Conservation (phyloP, 495 filamentous ascomycete species). For the Parathielavia appendiculata region DNA sequence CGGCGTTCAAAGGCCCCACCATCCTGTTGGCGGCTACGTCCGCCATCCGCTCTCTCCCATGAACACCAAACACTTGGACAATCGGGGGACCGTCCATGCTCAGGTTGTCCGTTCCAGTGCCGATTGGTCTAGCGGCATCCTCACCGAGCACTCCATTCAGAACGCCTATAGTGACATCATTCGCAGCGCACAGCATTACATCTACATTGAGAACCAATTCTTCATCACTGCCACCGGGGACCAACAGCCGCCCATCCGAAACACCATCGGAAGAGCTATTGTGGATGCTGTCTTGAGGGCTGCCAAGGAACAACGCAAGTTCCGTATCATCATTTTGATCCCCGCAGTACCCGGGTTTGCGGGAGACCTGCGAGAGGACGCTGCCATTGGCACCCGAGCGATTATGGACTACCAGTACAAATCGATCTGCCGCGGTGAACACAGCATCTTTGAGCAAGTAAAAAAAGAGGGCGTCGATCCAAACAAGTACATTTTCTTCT, state of each 20-base stretch:
- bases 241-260: conserved; percentile 76
- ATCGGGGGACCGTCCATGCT: conserved; percentile 65
- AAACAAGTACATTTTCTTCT: conserved; percentile 75
- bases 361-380: conserved; percentile 77
- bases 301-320: conserved; percentile 78
- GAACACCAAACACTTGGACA: conserved; percentile 41
- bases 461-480: conserved; percentile 74
- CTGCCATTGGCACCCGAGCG: conserved; percentile 77
- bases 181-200: conserved; percentile 75
- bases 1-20: conserved; percentile 78
- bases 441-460: conserved; percentile 82
- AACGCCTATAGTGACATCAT: conserved; percentile 88
- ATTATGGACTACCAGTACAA: conserved; percentile 99
- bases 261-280: conserved; percentile 79
- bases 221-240: conserved; percentile 95
- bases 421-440: conserved; percentile 82
- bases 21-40: conserved; percentile 80
- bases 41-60: conserved; percentile 71
- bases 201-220: conserved; percentile 98
- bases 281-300: conserved; percentile 84
- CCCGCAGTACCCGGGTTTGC: conserved; percentile 92
- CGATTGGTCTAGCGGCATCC: conserved; percentile 94
- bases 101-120: conserved; percentile 81
- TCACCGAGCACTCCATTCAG: conserved; percentile 85
- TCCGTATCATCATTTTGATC: conserved; percentile 83